Evolutionary conservation across 768 basidiomycete species (phyloP), one percentile per base, ranked within the genome.

Genomic region (Serendipita sp.): DNA sequence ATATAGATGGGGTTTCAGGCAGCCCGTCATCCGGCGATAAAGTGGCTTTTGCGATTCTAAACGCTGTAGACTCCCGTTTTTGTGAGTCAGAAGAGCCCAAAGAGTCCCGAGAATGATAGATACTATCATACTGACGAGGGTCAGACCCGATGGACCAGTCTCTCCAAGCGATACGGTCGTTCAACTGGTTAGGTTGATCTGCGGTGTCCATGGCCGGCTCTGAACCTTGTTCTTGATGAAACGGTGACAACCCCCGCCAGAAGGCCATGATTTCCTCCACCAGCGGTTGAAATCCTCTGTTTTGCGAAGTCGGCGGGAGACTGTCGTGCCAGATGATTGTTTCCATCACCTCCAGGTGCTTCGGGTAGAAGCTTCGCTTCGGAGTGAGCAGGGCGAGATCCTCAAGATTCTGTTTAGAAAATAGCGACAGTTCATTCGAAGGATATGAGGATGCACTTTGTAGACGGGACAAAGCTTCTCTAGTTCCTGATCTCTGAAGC

Each of bases 381-480:
- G 78, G 76, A 16, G 70, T 73, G 15, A 81, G 69, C 34, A 78
- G 68, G 15, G 68, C 64, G 2, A 69, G 50, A 16, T 78, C 75
- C 2, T 69, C 67, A 10, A 52, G 48, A 3, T 1, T n/a, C 16
- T 52, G 48, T 16, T 3, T 18, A 52, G 48, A 52, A 23, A 52
- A 33, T 40, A 43, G 1, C 27, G 65, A 65, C 13, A 80, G 69
- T 48, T 64, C 69, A 69, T 76, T 73, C 62, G 81, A 79, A 0
- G 80, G 78, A 40, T 65, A 70, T 44, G 70, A 75, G 8, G 70
- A 65, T 3, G 76, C 75, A 0, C 77, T 77, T 10, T 65, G 65
- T 31, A 81, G 69, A 50, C 75, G 68, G 53, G 70, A 67, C 23
- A 80, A 67, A 0, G 79, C 79, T 48, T 80, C 74, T 45, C 77